Evolutionary conservation across 441 rosid species (phyloP).

Genomic region (Kokia cookei): DNA sequence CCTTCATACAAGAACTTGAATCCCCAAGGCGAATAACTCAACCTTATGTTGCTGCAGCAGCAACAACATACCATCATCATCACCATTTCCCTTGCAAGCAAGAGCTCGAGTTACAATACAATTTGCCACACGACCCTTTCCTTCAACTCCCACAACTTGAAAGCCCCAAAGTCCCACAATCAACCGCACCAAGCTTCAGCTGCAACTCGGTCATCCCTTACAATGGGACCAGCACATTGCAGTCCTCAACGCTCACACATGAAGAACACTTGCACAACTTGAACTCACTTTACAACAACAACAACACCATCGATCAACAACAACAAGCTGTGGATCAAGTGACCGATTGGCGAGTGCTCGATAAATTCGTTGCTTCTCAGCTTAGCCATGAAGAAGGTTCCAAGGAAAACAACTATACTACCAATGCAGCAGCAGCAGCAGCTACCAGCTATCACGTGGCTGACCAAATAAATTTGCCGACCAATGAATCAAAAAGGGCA

Average conservation of each 20-base stretch:
- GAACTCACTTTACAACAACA: slow-evolving; percentile 24
- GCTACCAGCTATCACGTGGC: slow-evolving; percentile 28
- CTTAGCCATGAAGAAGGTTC: slow-evolving; percentile 75
- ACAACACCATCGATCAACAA: slow-evolving; percentile 27
- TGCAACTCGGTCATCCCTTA: slow-evolving; percentile 41
- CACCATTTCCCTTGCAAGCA: slow-evolving; percentile 77
- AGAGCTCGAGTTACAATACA: slow-evolving; percentile 65
- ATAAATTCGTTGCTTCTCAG: slow-evolving; percentile 96
- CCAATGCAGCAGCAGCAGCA: slow-evolving; percentile 17
- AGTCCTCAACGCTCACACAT: slow-evolving; percentile 45
- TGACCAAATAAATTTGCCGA: slow-evolving; percentile 31
- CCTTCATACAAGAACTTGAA: slow-evolving; percentile 74
- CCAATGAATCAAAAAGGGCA: slow-evolving; percentile 38
- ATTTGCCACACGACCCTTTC: slow-evolving; percentile 47
- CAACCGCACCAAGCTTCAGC: slow-evolving; percentile 28
- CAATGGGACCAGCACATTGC: slow-evolving; percentile 45
- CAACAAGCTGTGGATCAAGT: slow-evolving; percentile 57
- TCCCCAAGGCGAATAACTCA: slow-evolving; percentile 58
- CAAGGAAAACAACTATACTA: slow-evolving; percentile 32
- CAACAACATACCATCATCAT: slow-evolving; percentile 45
- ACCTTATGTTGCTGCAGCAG: slow-evolving; percentile 13
- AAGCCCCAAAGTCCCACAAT: slow-evolving; percentile 65
- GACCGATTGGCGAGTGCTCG: slow-evolving; percentile 93
- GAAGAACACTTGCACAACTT: slow-evolving; percentile 22
- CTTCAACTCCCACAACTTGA: slow-evolving; percentile 87